These are phyloP conservation scores for Viola pubescens DNA, from an alignment of 441 rosid species.

Conservation along the genomic window DNA sequence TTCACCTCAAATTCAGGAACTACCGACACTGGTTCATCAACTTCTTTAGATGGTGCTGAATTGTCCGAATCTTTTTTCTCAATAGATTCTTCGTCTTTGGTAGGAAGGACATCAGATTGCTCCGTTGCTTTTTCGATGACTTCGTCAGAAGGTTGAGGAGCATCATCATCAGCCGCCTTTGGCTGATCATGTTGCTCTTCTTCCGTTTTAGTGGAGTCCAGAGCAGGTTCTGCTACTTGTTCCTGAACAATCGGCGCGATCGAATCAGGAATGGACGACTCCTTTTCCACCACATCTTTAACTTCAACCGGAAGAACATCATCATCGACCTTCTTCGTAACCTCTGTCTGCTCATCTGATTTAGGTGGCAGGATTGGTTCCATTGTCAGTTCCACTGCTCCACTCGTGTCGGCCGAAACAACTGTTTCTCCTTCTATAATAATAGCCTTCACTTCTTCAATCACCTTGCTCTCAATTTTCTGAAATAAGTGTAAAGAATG, in stretches of 20 bases:
- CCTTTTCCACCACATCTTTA: slow-evolving; percentile 2
- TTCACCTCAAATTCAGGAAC: not conserved
- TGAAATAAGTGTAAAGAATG: not conserved
- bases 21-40: not conserved
- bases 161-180: not conserved
- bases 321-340: slow-evolving; percentile 3
- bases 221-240: too few species aligned
- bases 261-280: not conserved
- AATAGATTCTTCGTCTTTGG: not conserved
- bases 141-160: not conserved
- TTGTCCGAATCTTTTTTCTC: not conserved
- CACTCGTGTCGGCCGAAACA: not conserved
- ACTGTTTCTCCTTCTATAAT: not conserved
- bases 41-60: slow-evolving; percentile 1
- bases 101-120: slow-evolving; percentile 2
- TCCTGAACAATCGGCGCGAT: too few species aligned
- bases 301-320: slow-evolving; percentile 1
- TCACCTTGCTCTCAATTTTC: slow-evolving; percentile 17
- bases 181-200: not conserved
- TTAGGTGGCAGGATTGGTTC: too few species aligned
- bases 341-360: not conserved
- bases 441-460: slow-evolving; percentile 5
- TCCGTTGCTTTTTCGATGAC: slow-evolving; percentile 17
- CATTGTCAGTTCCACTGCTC: too few species aligned
- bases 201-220: not conserved